Evolutionary conservation across 1,284 basidiomycete genomes (phyloP), one percentile per base, ranked within the genome.

Genomic region (Puccinia horiana): DNA sequence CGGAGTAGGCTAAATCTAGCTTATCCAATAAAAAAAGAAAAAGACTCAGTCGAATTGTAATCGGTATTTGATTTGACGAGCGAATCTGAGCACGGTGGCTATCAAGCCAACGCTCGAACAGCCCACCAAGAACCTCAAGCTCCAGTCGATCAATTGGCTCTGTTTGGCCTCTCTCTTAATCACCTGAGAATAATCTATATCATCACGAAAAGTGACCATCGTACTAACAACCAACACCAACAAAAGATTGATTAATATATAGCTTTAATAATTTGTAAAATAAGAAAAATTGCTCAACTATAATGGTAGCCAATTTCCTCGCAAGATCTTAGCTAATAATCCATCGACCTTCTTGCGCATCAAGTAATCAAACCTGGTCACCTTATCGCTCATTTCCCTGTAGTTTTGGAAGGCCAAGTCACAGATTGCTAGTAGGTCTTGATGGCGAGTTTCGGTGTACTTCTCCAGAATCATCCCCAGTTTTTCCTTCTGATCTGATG

Each of bases 381-480:
- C 49, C 32, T 74, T 81, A 26, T 81, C 65, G 44, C 42, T 56
- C 67, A 83, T 82, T 20, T 90, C 94, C 88, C 86, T 95, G 94
- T 98, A 99, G 89, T 99, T 98, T 84, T 92, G 90, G 91, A 96
- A 93, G 1, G 96, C 96, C 63, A 99, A 90, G 85, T 95, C 91
- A 86, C 91, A 92, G 85, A 98, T 98, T 70, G 96, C 94, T 77
- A 93, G 89, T 63, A 98, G 90, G 89, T 98, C 96, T 84, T 92
- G 91, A 87, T 95, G 91, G 85, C 97, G 90, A 83, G 89, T 91
- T 83, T 90, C 89, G 49, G 95, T 93, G 88, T 98, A 99, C 83
- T 89, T 89, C 76, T 89, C 88, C 83, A 98, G 89, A 23, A 93
- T 94, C 82, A 87, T 87, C 84, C 89, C 90, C 83, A 98, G 89